These are phyloP conservation scores for Entomophthora muscae DNA, from an alignment of 371 early-diverging fungal species.

Conservation along the genomic window DNA sequence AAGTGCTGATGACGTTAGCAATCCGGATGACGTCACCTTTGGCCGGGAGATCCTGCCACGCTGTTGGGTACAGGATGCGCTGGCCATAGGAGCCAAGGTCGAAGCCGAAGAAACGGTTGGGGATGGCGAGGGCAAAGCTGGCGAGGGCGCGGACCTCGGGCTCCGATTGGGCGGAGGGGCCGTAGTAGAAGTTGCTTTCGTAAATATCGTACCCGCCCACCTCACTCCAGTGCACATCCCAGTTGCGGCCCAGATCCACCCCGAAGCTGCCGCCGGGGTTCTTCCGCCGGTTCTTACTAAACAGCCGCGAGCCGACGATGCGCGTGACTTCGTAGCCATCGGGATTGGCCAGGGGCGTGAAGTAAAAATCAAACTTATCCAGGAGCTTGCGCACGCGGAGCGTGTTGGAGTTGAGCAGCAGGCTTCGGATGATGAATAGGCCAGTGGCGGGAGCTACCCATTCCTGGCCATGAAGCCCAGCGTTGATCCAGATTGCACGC, in stretches of 20 bases:
- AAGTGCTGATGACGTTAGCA: slow-evolving; percentile 11
- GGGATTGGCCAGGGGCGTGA: slow-evolving; percentile 4
- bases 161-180: slow-evolving; percentile 27
- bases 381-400: not conserved
- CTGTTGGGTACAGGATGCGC: slow-evolving; percentile 21
- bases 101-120: slow-evolving; percentile 26
- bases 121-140: slow-evolving; percentile 21
- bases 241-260: slow-evolving; percentile 6
- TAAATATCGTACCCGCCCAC: not conserved
- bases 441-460: not conserved
- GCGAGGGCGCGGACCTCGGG: slow-evolving; percentile 31
- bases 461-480: slow-evolving; percentile 3
- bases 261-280: not conserved
- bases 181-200: slow-evolving; percentile 26
- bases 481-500: slow-evolving; percentile 3
- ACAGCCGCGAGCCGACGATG: slow-evolving; percentile 1
- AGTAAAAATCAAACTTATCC: not conserved
- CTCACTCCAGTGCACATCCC: slow-evolving; percentile 1
- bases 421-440: not conserved
- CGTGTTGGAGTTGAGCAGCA: not conserved
- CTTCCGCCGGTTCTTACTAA: slow-evolving; percentile 1
- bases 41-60: slow-evolving; percentile 9
- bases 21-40: slow-evolving; percentile 21
- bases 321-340: slow-evolving; percentile 5
- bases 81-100: slow-evolving; percentile 34